Conservation (phyloP, 306 rosid genomes). For the Cicer arietinum region DNA sequence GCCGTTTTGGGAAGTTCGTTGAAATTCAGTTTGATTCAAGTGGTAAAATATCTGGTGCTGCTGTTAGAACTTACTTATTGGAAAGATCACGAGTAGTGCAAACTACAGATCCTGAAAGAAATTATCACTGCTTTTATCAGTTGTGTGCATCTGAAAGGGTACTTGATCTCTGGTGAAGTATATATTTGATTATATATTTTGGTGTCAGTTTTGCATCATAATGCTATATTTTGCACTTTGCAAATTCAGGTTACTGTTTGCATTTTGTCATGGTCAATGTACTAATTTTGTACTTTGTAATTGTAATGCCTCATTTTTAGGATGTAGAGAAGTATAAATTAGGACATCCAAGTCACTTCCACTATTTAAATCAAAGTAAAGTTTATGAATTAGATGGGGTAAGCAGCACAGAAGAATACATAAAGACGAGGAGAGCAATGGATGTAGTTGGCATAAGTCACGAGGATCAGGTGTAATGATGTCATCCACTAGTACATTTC, state of each 20-base stretch:
- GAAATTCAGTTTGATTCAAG: constrained; percentile 94
- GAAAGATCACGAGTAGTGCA: constrained; percentile 98
- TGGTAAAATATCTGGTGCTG: constrained; percentile 99
- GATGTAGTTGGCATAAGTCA: constrained; percentile 86
- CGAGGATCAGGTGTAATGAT: constrained; percentile 78
- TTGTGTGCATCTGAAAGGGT: constrained; percentile 93
- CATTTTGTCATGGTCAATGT: constrained; percentile 36
- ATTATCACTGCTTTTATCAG: constrained; percentile 96
- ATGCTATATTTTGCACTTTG: constrained; percentile 38
- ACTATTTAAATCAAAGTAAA: constrained; percentile 92
- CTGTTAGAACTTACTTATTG: constrained; percentile 91
- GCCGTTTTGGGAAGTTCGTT: constrained; percentile 98
- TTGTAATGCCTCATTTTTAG: constrained; percentile 55
- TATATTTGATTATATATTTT: constrained; percentile 13
- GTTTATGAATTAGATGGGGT: constrained; percentile 88
- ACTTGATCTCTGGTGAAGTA: constrained; percentile 38
- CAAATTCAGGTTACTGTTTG: constrained; percentile 27
- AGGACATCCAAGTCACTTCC: constrained; percentile 85
- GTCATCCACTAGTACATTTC: constrained; percentile 24
- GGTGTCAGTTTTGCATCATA: constrained; percentile 27
- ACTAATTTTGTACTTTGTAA: constrained; percentile 41
- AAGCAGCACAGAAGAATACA: constrained; percentile 81
- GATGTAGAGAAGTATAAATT: constrained; percentile 89
- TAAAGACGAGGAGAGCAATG: constrained; percentile 91
- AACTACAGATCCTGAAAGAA: constrained; percentile 93